Percentiles rank a stretch among this genome's conserved stretches.
Evolutionary conservation across 345 rosid genomes (phyloP).

Genomic region (Lenwebbia sp.): DNA sequence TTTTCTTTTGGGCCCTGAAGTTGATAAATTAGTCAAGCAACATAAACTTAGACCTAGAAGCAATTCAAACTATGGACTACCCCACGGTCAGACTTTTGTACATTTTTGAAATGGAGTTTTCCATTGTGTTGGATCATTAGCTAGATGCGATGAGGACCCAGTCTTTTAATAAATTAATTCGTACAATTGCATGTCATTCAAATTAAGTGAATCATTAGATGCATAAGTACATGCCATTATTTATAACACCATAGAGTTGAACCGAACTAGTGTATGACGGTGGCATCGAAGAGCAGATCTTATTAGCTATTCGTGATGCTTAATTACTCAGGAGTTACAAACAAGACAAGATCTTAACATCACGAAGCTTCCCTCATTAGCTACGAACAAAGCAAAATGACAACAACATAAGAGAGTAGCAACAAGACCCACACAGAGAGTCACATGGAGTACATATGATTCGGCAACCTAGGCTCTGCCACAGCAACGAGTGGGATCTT

Average conservation of each 20-base stretch:
- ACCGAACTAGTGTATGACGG: background rate
- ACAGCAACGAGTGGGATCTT: slow-evolving; percentile 33
- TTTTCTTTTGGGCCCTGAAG: background rate
- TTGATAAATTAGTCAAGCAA: background rate
- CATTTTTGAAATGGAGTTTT: background rate
- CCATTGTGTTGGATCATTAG: background rate
- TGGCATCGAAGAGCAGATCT: background rate
- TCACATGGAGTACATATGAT: slow-evolving; percentile 14
- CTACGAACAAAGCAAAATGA: background rate
- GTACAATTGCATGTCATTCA: background rate
- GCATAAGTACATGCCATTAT: background rate
- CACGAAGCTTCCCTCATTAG: background rate
- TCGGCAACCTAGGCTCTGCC: slow-evolving; percentile 32
- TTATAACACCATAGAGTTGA: background rate
- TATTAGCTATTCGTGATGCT: background rate
- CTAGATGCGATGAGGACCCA: background rate
- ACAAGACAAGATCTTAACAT: background rate
- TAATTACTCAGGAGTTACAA: background rate
- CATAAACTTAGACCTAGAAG: background rate
- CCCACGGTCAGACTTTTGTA: background rate
- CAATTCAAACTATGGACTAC: background rate
- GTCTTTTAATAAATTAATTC: background rate
- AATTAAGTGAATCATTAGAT: background rate
- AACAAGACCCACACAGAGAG: background rate
- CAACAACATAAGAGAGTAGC: background rate